Base-by-base conservation (phyloP, 495 filamentous ascomycete genomes). In the Neurospora pannonica region DNA sequence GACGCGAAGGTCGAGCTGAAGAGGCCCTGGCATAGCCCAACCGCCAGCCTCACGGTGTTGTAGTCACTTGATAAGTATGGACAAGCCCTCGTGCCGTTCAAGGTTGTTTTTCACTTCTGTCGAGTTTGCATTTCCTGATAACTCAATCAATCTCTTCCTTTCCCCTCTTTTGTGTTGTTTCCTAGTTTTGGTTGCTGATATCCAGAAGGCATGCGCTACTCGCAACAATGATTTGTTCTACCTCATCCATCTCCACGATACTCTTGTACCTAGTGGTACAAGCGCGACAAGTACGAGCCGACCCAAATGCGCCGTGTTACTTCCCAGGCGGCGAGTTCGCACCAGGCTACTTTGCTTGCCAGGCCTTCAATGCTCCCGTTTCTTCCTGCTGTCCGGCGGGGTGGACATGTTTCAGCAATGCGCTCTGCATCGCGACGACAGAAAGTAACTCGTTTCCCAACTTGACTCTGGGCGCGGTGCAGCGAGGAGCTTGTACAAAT, bases 361-460 rank as follows among this genome's bases (percentile, higher is more conserved):
- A 80, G 46, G 60, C 75, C 24, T 71, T 54, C 34, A 37, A 73
- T 46, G 75, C 77, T 0, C 73, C 72, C 37, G 75, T 77, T 24
- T 62, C 74, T 5, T 70, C 74, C 4, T 83, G 81, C 71, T 83
- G 82, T 70, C 76, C 79, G 28, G 73, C 72, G 0, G 82, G 82
- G 4, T 82, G 78, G 76, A 82, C 82, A 13, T 83, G 82, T 74
- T 84, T 80, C 62, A 77, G 77, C 36, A 81, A 79, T 73, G 72
- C 75, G n/a, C 77, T 83, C 3, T 83, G 79, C 71, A 76, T 81
- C 36, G 79, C 79, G 46, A 83, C 81, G 19, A 78, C 76, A 21
- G 69, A 74, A 34, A 77, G 70, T 21, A 70, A 62, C 28, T 71
- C 70, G 19, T 75, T 73, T n/a, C 77, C 76, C 28, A 77, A 79